Conservation (phyloP, 345 rosid species). For the Erysimum cheiranthoides region DNA sequence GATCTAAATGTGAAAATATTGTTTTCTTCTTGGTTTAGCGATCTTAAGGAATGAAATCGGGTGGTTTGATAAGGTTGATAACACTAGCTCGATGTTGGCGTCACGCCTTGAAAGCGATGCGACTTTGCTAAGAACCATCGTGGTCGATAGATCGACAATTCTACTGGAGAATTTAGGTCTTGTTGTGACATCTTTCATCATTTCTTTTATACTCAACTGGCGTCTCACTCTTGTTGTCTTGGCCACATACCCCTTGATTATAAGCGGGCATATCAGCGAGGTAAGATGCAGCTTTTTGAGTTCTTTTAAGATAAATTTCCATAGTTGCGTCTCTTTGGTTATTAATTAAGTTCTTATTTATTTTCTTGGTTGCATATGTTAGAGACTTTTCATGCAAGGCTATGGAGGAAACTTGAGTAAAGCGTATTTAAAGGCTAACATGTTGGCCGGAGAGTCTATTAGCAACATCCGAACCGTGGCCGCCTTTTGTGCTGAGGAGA, state of each 20-base stretch:
- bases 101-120: conserved; percentile 84
- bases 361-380: conserved; percentile 31
- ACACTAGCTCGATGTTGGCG: conserved; percentile 82
- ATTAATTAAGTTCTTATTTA: neutral
- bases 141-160: conserved; percentile 81
- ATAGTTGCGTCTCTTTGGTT: neutral
- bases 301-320: neutral
- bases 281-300: conserved; percentile 43
- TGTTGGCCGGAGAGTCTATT: conserved; percentile 92
- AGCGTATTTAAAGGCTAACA: conserved; percentile 92
- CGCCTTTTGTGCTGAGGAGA: conserved; percentile 91
- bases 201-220: conserved; percentile 92
- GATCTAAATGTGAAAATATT: neutral
- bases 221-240: conserved; percentile 90
- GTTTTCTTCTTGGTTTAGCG: conserved; percentile 50
- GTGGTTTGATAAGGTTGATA: conserved; percentile 86
- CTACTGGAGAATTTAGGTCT: conserved; percentile 78
- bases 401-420: conserved; percentile 94
- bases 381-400: conserved; percentile 97
- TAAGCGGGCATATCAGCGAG: conserved; percentile 98
- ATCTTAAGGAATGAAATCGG: conserved; percentile 90
- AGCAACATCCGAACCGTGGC: conserved; percentile 95
- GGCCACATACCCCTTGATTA: conserved; percentile 83
- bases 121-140: conserved; percentile 66
- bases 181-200: conserved; percentile 69